Conservation (phyloP, 2,329 filamentous ascomycete species). For the Fusarium newnesense region DNA sequence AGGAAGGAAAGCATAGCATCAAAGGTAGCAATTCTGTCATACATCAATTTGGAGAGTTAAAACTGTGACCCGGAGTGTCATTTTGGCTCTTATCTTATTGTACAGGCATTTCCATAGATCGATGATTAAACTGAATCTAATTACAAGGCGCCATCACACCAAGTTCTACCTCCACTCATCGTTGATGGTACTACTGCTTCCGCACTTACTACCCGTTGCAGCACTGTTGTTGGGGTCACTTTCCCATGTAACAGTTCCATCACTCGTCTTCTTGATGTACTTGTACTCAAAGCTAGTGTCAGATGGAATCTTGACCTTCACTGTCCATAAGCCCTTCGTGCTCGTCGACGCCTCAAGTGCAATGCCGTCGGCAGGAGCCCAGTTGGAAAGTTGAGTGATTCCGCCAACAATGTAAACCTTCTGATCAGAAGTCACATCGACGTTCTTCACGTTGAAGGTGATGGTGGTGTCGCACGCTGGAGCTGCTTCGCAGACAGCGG, state of each 20-base stretch:
- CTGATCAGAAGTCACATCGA: conserved; percentile 22
- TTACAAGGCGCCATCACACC: rapidly evolving
- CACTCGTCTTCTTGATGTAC: conserved; percentile 65
- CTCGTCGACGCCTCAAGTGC: conserved; percentile 63
- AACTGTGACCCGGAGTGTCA: rapidly evolving
- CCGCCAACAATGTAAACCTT: conserved; percentile 40
- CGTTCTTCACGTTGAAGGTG: conserved; percentile 34
- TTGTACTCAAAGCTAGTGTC: conserved; percentile 69
- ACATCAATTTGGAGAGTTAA: background rate
- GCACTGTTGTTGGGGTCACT: conserved; percentile 56
- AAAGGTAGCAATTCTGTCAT: too few species aligned
- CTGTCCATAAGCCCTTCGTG: conserved; percentile 60
- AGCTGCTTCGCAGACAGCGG: conserved; percentile 31
- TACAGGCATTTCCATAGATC: too few species aligned
- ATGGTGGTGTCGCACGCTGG: conserved; percentile 41
- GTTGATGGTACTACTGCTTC: conserved; percentile 1
- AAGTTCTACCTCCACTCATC: conserved; percentile 22
- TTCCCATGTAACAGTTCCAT: conserved; percentile 67
- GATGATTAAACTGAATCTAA: background rate
- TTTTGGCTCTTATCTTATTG: background rate
- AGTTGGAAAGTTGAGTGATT: conserved; percentile 53
- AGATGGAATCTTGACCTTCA: conserved; percentile 60
- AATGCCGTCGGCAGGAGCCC: conserved; percentile 55
- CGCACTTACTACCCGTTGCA: conserved; percentile 11
- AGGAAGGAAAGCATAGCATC: background rate